Conservation (phyloP, 345 rosid species). For the Salix arbutifolia region DNA sequence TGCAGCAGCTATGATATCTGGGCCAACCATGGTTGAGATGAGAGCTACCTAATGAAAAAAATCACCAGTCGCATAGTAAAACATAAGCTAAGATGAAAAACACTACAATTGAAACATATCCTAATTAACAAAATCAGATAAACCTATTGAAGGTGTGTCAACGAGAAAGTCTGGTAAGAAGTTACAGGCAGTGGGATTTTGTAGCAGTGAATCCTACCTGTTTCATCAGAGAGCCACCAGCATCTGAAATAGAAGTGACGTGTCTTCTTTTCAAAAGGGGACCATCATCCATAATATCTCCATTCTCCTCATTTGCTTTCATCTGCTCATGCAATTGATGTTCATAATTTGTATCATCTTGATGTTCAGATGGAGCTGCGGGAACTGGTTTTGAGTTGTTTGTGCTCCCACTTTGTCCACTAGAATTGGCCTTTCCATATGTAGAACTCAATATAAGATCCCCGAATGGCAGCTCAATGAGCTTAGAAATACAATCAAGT, state of each 20-base stretch:
- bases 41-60: slow-evolving; percentile 47
- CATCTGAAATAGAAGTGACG: slow-evolving; percentile 35
- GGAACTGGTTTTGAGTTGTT: slow-evolving; percentile 26
- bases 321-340: slow-evolving; percentile 28
- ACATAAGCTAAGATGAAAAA: not conserved
- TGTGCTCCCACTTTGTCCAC: slow-evolving; percentile 15
- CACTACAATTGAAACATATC: not conserved
- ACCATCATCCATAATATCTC: slow-evolving; percentile 37
- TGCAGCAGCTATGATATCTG: slow-evolving; percentile 64
- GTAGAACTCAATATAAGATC: slow-evolving; percentile 51
- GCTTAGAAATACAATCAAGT: slow-evolving; percentile 74
- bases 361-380: slow-evolving; percentile 31
- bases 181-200: not conserved
- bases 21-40: slow-evolving; percentile 59
- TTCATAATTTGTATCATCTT: slow-evolving; percentile 29
- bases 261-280: slow-evolving; percentile 57
- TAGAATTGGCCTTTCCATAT: slow-evolving; percentile 31
- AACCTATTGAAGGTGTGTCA: not conserved
- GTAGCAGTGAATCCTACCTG: slow-evolving; percentile 43
- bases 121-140: not conserved
- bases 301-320: slow-evolving; percentile 34
- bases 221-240: slow-evolving; percentile 61
- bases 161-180: not conserved
- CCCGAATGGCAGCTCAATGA: slow-evolving; percentile 88
- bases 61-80: not conserved